Percentiles rank a stretch among this genome's conserved stretches.
phyloP scores from a whole-genome alignment of 148 eudicot species.

The Amaranthus palmeri region DNA sequence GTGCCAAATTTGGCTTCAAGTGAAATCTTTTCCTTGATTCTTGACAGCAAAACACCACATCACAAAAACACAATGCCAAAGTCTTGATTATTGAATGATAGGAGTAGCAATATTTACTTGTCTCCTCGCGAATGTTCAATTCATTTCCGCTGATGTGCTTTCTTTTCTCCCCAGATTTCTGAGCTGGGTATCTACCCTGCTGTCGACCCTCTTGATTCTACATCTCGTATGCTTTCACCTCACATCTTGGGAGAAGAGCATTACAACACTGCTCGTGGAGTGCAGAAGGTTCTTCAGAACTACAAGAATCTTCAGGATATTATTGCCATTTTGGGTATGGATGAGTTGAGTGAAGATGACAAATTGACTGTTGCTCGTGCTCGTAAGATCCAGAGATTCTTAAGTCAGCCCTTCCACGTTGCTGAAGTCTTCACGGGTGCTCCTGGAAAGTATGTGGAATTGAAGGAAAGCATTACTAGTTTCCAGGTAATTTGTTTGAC shows the following conservation, averaged over 20 bases:
- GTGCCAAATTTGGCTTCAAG: no score
- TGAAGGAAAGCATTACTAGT: conserved; percentile 87
- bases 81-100: no score
- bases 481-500: conserved; percentile 64
- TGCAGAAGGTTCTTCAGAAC: conserved; percentile 1
- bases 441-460: conserved; percentile 28
- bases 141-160: not conserved
- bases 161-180: not conserved
- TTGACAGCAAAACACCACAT: no score
- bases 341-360: conserved; percentile 14
- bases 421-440: not conserved
- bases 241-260: no score
- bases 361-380: conserved; percentile 10
- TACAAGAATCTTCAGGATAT: conserved; percentile 16
- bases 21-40: no score
- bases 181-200: no score
- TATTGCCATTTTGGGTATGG: conserved; percentile 5
- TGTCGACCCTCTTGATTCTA: no score
- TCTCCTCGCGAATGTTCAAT: not conserved
- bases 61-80: no score
- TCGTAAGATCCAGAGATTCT: conserved; percentile 17
- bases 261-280: conserved; percentile 2
- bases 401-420: not conserved
- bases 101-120: no score
- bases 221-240: no score